Percentiles rank a stretch among this genome's conserved stretches.
phyloP scores from a whole-genome alignment of 805 yeast genomes.

The Zygosaccharomyces pseudorouxii region DNA sequence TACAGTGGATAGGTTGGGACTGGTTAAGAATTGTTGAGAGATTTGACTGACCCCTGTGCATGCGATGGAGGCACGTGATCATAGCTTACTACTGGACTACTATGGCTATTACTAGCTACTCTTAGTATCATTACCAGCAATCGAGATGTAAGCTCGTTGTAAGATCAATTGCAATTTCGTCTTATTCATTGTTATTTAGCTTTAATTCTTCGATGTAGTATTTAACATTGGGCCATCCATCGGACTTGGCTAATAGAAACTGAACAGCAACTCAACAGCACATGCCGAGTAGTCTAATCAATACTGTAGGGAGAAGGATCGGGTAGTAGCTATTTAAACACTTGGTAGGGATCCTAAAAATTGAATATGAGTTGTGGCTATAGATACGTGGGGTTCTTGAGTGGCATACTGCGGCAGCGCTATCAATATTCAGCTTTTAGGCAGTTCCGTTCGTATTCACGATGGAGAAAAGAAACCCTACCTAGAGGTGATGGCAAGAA shows the following conservation, averaged over 20 bases:
- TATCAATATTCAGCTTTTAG: neutral
- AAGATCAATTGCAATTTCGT: neutral
- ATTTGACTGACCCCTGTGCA: too few relatives aligned
- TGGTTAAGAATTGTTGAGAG: too few relatives aligned
- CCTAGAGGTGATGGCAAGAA: slow-evolving; percentile 5
- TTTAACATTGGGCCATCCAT: neutral
- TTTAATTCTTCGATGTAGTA: neutral
- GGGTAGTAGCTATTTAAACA: neutral
- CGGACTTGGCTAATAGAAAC: neutral
- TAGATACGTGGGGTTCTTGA: neutral
- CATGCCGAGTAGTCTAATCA: neutral
- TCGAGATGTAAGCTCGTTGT: too few relatives aligned
- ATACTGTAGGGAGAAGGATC: neutral
- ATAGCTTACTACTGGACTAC: too few relatives aligned
- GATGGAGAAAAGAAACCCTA: slow-evolving; percentile 3
- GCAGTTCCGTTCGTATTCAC: slow-evolving; percentile 5
- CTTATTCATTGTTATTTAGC: neutral
- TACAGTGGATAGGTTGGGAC: too few relatives aligned
- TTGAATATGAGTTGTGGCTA: neutral
- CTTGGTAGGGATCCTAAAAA: neutral
- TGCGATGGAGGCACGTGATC: too few relatives aligned
- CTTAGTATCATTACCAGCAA: too few relatives aligned
- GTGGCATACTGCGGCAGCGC: neutral
- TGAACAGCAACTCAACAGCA: neutral
- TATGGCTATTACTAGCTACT: too few relatives aligned